Base-by-base conservation (phyloP, 2,329 filamentous ascomycete genomes). In the Scedosporium aurantiacum region DNA sequence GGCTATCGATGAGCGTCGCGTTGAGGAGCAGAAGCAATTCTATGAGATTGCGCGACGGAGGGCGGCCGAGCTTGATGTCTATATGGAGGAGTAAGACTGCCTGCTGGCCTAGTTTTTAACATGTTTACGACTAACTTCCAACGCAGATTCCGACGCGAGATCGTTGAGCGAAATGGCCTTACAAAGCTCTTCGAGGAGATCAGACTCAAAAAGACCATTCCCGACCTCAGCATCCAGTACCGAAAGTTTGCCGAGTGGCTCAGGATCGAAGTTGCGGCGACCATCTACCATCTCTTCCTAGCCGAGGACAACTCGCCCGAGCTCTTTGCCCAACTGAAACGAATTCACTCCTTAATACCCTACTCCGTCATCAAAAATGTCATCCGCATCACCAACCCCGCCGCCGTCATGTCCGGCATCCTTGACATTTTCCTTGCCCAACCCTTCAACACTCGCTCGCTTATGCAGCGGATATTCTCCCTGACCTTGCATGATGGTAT, bases 191-290 rank as follows among this genome's bases (percentile, higher is more conserved):
- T 99, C 74, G 82, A 88, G 62, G 94, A 97, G 71, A 96, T 99
- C 73, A 89, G 89, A 68, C 87, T 91, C 61, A 97, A 97, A 76
- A 81, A 90, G 63, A 91, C 83, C 3, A 93, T 99, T 60, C 82
- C 85, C 65, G 91, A 97, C 67, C 81, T 99, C 60, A 96, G 90
- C 69, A 87, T 95, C 10, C 92, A 97, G 72, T 97, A 97, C 73
- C 90, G 94, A 70, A 99, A 97, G 72, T 97, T 99, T 71, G 93
- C 93, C 18, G 94, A 99, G 73, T 99, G 94, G 94, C 78, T 97
- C 58, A 87, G 94, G 45, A 99, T 99, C 69, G 94, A 99, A 75
- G 87, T 99, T 57, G 94, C 94, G 25, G 94, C 94, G 47, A 97
- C 94, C 23, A 85, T 97, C 63, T 99, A 99, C 71, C 94, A 99